Evolutionary conservation across 2,329 filamentous ascomycete genomes (phyloP).

Genomic region (Neopestalotiopsis clavispora): DNA sequence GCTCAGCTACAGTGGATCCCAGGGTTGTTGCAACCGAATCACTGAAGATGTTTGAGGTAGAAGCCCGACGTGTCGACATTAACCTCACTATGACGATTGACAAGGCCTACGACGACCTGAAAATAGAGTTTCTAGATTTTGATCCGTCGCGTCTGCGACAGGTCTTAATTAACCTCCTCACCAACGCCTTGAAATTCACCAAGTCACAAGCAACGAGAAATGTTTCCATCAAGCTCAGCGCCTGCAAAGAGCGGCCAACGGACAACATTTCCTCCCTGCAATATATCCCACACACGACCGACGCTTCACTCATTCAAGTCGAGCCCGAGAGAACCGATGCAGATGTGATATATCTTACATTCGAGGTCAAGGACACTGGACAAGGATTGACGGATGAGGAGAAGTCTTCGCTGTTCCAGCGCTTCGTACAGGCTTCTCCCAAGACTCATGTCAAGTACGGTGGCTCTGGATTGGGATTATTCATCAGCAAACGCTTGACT

Average conservation of each 20-base stretch:
- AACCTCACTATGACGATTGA: constrained; percentile 70
- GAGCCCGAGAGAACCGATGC: constrained; percentile 45
- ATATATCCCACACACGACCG: constrained; percentile 64
- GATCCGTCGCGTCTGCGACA: constrained; percentile 78
- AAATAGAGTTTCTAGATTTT: constrained; percentile 71
- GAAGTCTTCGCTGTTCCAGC: constrained; percentile 67
- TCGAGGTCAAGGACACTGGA: constrained; percentile 73
- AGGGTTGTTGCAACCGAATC: constrained; percentile 68
- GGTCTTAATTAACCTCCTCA: constrained; percentile 75
- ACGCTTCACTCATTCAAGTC: constrained; percentile 41
- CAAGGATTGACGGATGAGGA: constrained; percentile 66
- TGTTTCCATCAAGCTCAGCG: constrained; percentile 55
- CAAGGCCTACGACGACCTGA: constrained; percentile 64
- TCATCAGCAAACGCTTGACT: constrained; percentile 75
- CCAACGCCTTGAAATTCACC: constrained; percentile 67
- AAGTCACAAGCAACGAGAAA: constrained; percentile 65
- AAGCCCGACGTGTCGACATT: constrained; percentile 73
- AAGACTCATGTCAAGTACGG: constrained; percentile 74
- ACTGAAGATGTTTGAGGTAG: constrained; percentile 78
- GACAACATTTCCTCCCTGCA: constrained; percentile 56
- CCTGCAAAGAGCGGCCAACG: constrained; percentile 46
- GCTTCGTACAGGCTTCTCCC: constrained; percentile 70
- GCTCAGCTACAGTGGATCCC: constrained; percentile 70
- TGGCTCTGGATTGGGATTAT: constrained; percentile 71
- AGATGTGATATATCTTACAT: constrained; percentile 69